Percentiles rank a stretch among this genome's conserved stretches.
These are phyloP conservation scores for Phaseolus lunatus DNA, from an alignment of 306 rosid genomes.

Conservation along the genomic window DNA sequence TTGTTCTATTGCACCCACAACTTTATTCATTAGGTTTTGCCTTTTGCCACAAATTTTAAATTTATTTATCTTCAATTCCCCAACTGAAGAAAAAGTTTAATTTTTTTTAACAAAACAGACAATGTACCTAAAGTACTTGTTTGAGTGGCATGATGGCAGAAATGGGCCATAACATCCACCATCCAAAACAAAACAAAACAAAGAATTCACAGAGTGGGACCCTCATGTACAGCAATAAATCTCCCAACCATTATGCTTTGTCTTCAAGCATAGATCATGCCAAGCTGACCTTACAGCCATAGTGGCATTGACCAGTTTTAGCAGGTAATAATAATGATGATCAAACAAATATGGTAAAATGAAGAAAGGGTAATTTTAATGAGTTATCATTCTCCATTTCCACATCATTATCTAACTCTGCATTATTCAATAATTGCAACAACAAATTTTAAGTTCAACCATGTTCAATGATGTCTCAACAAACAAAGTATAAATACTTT, in stretches of 20 bases:
- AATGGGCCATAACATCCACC: slow-evolving; percentile 36
- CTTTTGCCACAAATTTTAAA: neutral
- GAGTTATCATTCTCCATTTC: neutral
- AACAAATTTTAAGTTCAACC: neutral
- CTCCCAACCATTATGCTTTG: slow-evolving; percentile 36
- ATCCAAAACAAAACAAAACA: slow-evolving; percentile 12
- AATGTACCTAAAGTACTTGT: slow-evolving; percentile 39
- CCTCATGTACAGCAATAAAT: slow-evolving; percentile 42
- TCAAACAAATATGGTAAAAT: too few relatives aligned
- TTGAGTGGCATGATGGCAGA: slow-evolving; percentile 32
- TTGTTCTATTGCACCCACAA: neutral
- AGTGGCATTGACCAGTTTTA: slow-evolving; percentile 40
- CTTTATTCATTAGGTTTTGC: neutral
- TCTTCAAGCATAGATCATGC: slow-evolving; percentile 44
- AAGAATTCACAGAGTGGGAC: slow-evolving; percentile 37
- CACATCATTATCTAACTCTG: neutral
- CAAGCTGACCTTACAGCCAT: slow-evolving; percentile 7
- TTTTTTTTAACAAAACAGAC: neutral
- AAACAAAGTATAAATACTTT: neutral
- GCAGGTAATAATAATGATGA: neutral
- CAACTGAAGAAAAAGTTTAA: slow-evolving; percentile 5
- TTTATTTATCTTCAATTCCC: neutral
- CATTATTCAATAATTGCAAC: neutral
- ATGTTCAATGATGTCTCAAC: neutral
- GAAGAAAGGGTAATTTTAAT: neutral